Evolutionary conservation across 2,329 filamentous ascomycete species (phyloP).

Genomic region (Alternaria postmessia): DNA sequence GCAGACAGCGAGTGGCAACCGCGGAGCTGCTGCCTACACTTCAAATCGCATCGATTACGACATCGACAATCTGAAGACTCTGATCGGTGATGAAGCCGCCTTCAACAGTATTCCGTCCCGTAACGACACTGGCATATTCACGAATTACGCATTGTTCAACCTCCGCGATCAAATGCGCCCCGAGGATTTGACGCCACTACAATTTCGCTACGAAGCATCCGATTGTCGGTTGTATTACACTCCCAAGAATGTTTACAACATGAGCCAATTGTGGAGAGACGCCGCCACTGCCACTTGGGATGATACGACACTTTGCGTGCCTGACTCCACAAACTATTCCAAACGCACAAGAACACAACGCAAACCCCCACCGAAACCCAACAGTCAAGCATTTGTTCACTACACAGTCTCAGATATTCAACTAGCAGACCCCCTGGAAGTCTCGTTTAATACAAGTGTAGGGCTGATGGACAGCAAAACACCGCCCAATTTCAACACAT

Average conservation of each 20-base stretch:
- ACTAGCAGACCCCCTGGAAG: too few species aligned
- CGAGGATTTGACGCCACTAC: slow-evolving; percentile 41
- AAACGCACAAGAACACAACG: not conserved
- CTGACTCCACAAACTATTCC: not conserved
- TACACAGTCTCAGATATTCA: too few species aligned
- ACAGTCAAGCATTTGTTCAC: too few species aligned
- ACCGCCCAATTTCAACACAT: too few species aligned
- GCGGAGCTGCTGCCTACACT: slow-evolving; percentile 56
- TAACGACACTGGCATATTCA: slow-evolving; percentile 38
- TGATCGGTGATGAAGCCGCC: not conserved
- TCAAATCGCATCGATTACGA: slow-evolving; percentile 36
- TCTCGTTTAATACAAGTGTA: too few species aligned
- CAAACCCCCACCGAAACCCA: not conserved
- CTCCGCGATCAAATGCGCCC: slow-evolving; percentile 51
- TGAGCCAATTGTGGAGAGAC: not conserved
- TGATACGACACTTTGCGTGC: not conserved
- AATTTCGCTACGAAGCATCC: slow-evolving; percentile 51
- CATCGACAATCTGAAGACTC: not conserved
- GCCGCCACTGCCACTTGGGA: not conserved
- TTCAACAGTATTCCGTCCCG: slow-evolving; percentile 6
- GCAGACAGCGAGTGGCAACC: slow-evolving; percentile 59
- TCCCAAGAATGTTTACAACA: not conserved
- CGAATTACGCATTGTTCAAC: slow-evolving; percentile 8
- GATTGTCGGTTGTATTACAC: slow-evolving; percentile 53
- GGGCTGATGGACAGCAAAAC: too few species aligned